Evolutionary conservation across 805 yeast genomes (phyloP).

Genomic region (Osmozyma mogii): DNA sequence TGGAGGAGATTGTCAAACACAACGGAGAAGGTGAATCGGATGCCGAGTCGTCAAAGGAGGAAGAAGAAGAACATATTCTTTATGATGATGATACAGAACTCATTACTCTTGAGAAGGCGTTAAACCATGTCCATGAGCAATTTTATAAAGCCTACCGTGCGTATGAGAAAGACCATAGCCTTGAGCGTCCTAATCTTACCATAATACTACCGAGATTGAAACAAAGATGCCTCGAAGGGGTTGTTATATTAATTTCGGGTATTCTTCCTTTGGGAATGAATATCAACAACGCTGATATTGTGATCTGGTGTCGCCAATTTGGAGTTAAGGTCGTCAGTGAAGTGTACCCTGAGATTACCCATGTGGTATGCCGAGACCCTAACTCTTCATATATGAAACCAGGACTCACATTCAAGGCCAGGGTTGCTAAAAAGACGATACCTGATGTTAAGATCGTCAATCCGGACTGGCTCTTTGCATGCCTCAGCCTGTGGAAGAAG

Average conservation of each 20-base stretch:
- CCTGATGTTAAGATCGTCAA: conserved; percentile 69
- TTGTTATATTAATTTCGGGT: conserved; percentile 76
- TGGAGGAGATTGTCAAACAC: conserved; percentile 43
- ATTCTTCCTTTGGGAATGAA: conserved; percentile 79
- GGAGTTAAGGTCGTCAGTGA: conserved; percentile 81
- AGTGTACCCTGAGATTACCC: conserved; percentile 67
- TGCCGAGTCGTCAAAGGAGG: conserved; percentile 19
- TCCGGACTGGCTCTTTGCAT: conserved; percentile 88
- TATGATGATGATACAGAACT: conserved; percentile 81
- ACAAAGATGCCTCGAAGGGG: conserved; percentile 53
- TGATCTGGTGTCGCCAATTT: conserved; percentile 84
- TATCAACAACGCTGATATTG: conserved; percentile 73
- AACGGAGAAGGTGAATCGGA: conserved; percentile 19
- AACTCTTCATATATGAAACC: conserved; percentile 25
- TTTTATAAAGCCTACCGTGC: conserved; percentile 37
- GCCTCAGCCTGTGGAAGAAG: conserved; percentile 71
- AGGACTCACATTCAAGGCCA: conserved; percentile 68
- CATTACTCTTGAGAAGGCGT: conserved; percentile 49
- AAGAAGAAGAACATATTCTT: conserved; percentile 44
- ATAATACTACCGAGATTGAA: conserved; percentile 73
- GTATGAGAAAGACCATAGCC: conserved; percentile 6
- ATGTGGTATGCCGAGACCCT: conserved; percentile 74
- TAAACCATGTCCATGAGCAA: conserved; percentile 55
- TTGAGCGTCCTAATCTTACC: conserved; percentile 51
- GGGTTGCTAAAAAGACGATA: conserved; percentile 61